These are phyloP conservation scores for Ceratocystis colombiana DNA, from an alignment of 2,329 filamentous ascomycete species.

Conservation along the genomic window DNA sequence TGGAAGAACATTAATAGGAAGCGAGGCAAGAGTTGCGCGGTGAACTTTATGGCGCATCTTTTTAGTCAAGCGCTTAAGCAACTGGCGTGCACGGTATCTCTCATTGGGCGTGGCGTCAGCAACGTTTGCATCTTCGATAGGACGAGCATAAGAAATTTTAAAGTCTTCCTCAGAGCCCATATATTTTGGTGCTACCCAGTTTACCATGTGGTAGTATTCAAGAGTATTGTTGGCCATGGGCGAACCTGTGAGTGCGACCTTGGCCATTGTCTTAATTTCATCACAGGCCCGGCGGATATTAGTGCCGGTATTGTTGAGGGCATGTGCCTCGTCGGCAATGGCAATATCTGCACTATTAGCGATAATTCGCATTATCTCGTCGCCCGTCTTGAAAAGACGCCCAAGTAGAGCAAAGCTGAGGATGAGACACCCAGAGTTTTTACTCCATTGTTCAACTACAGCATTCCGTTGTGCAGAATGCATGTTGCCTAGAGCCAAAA, in stretches of 20 bases:
- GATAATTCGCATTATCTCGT: constrained; percentile 40
- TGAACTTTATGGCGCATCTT: constrained; percentile 70
- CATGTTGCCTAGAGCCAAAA: constrained; percentile 1
- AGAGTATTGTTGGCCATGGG: constrained; percentile 73
- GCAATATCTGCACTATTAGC: constrained; percentile 58
- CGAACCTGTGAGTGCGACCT: constrained; percentile 79
- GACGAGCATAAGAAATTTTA: constrained; percentile 54
- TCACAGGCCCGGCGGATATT: constrained; percentile 45
- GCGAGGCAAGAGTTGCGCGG: constrained; percentile 56
- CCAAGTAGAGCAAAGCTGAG: constrained; percentile 62
- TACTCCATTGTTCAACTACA: constrained; percentile 44
- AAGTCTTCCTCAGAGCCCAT: constrained; percentile 62
- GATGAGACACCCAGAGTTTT: constrained; percentile 60
- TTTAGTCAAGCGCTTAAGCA: constrained; percentile 58
- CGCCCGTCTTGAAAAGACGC: constrained; percentile 28
- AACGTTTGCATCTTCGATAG: constrained; percentile 63
- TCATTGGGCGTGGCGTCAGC: constrained; percentile 49
- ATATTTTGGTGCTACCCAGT: constrained; percentile 75
- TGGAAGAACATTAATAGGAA: constrained; percentile 55
- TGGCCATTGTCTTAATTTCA: constrained; percentile 54
- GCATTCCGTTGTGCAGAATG: background rate
- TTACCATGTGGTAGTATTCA: constrained; percentile 79
- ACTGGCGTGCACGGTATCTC: constrained; percentile 51
- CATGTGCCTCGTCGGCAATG: constrained; percentile 77
- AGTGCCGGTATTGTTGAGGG: constrained; percentile 55